phyloP scores from a whole-genome alignment of 176 grass and related monocot species.

The Poa annua region DNA sequence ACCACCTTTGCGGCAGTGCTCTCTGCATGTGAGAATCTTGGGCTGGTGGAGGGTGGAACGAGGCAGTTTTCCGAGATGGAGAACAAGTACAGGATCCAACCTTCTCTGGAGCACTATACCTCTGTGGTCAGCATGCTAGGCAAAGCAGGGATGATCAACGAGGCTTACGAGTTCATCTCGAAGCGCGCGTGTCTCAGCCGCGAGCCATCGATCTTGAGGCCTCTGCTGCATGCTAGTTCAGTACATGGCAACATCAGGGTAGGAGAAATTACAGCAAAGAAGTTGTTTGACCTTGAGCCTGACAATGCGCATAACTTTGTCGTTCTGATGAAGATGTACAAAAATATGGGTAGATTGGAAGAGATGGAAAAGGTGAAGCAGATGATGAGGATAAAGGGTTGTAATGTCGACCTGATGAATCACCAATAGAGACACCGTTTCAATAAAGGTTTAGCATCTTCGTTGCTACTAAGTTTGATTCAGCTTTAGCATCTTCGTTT shows the following conservation, averaged over 20 bases:
- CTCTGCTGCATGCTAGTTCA: constrained; percentile 54
- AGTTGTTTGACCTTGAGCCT: constrained; percentile 55
- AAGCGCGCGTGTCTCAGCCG: constrained; percentile 35
- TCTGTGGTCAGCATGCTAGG: constrained; percentile 65
- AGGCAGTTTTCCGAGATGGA: constrained; percentile 68
- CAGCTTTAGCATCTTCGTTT: too few species aligned
- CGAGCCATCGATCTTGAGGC: constrained; percentile 47
- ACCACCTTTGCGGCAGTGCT: constrained; percentile 49
- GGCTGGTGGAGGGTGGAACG: constrained; percentile 49
- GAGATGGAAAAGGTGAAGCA: constrained; percentile 44
- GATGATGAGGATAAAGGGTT: constrained; percentile 40
- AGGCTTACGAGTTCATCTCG: constrained; percentile 52
- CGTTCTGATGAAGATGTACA: constrained; percentile 44
- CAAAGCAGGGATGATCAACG: constrained; percentile 45
- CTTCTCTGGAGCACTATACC: constrained; percentile 50
- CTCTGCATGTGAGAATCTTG: constrained; percentile 55
- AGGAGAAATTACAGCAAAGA: constrained; percentile 32
- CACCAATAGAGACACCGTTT: too few species aligned
- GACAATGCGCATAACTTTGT: constrained; percentile 52
- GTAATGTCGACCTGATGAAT: background rate
- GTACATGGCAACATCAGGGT: constrained; percentile 41
- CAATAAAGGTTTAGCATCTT: too few species aligned
- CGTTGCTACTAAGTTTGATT: too few species aligned
- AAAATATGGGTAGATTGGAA: constrained; percentile 32
- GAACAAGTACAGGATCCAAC: constrained; percentile 43